A percentile compares a stretch with the other conserved stretches of the same genome.
phyloP scores from a whole-genome alignment of 257 asterid species.

The Salvia rosmarinus region DNA sequence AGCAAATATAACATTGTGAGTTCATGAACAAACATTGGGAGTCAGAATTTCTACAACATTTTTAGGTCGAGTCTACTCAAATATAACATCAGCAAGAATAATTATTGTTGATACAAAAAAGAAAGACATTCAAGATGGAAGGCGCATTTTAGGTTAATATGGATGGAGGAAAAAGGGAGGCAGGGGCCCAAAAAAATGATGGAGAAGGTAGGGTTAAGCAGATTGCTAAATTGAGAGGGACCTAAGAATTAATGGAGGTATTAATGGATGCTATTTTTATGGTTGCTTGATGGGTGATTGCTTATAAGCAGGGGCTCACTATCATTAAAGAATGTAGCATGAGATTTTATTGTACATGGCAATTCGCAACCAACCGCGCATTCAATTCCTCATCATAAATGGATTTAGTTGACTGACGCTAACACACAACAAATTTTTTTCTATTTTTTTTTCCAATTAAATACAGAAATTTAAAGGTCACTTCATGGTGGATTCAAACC shows the following conservation, averaged over 20 bases:
- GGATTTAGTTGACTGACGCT: slow-evolving; percentile 31
- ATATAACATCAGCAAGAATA: too few relatives aligned
- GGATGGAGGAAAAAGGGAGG: not conserved
- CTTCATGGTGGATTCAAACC: too few relatives aligned
- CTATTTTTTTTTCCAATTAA: too few relatives aligned
- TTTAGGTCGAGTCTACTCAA: not conserved
- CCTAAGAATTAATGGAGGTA: slow-evolving; percentile 27
- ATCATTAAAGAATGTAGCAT: slow-evolving; percentile 31
- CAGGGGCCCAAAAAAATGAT: not conserved
- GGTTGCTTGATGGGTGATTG: slow-evolving; percentile 34
- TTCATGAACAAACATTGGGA: not conserved
- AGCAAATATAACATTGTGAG: too few relatives aligned
- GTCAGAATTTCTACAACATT: not conserved
- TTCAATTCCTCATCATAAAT: slow-evolving; percentile 31
- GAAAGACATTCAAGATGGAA: not conserved
- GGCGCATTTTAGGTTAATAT: not conserved
- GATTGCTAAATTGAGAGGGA: slow-evolving; percentile 36
- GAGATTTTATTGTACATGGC: slow-evolving; percentile 33
- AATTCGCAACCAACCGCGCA: slow-evolving; percentile 37
- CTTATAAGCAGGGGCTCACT: slow-evolving; percentile 23
- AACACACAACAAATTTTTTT: not conserved
- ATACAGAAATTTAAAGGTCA: too few relatives aligned
- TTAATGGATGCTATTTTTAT: slow-evolving; percentile 40
- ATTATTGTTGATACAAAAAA: too few relatives aligned
- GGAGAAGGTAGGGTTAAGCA: slow-evolving; percentile 8